A percentile compares a stretch with the other conserved stretches of the same genome.
phyloP scores from a whole-genome alignment of 495 filamentous ascomycete genomes.

The Podospora pseudopauciseta region DNA sequence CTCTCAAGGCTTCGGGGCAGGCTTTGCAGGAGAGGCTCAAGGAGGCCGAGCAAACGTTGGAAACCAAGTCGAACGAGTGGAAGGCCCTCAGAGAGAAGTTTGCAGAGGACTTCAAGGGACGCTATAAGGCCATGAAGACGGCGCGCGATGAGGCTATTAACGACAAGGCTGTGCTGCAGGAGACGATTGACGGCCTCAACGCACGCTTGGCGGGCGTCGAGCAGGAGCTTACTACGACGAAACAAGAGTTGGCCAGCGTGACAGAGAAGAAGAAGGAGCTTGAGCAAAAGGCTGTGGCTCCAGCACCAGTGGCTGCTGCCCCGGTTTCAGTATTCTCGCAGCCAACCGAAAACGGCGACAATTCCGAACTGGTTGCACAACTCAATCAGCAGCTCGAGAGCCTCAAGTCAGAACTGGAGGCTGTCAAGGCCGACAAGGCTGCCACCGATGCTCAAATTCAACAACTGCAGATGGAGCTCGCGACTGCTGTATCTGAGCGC shows the following conservation, averaged over 20 bases:
- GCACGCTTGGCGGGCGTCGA: constrained; percentile 33
- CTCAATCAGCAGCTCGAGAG: constrained; percentile 68
- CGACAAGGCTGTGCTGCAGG: constrained; percentile 39
- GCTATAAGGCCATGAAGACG: constrained; percentile 38
- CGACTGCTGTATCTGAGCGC: constrained; percentile 40
- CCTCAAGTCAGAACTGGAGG: constrained; percentile 38
- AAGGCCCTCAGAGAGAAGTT: constrained; percentile 38
- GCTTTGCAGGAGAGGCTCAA: constrained; percentile 56
- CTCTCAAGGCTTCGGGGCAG: constrained; percentile 55
- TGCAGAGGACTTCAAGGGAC: constrained; percentile 46
- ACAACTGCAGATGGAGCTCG: constrained; percentile 41
- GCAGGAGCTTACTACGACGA: constrained; percentile 37
- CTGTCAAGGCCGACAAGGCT: constrained; percentile 39
- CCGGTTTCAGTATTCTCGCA: constrained; percentile 11
- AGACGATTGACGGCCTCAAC: constrained; percentile 32
- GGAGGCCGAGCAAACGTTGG: constrained; percentile 40
- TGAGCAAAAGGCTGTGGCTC: constrained; percentile 25
- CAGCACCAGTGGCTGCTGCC: constrained; percentile 14
- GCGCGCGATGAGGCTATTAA: constrained; percentile 40
- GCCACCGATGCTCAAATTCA: constrained; percentile 46
- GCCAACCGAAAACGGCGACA: constrained; percentile 12
- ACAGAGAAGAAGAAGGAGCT: constrained; percentile 37
- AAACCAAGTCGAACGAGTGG: constrained; percentile 47
- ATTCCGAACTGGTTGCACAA: constrained; percentile 39
- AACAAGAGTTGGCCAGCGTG: constrained; percentile 33